Base-by-base conservation (phyloP, 2,329 filamentous ascomycete species). In the Penicillium thymicola region DNA sequence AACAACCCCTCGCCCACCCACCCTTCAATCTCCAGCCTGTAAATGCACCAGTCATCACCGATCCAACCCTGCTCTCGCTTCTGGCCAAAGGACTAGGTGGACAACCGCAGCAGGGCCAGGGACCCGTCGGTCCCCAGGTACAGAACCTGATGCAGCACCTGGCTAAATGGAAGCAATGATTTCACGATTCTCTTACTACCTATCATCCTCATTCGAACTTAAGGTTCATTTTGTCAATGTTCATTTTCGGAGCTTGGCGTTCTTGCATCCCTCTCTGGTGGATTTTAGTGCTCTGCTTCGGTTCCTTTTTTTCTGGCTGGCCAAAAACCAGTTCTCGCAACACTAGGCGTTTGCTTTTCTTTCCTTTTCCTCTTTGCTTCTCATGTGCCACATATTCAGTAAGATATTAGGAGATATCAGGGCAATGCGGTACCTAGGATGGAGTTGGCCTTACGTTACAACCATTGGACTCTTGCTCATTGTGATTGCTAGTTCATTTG, bases 141-240 rank as follows among this genome's bases (percentile, higher is more conserved):
- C 78, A 79, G 61, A 78, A 78, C 55, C 74, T 80, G 47, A 76
- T 80, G 70, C 75, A 78, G 54, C 78, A 79, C 54, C 60, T 80
- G 55, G 68, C 74, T 37, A 76, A 76, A 65, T 79, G 76, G 73
- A 77, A 76, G 65, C 75, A 76, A 69, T 78, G 70, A 75, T 60
- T 62, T 62, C 45, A 66, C 49, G 61, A 65, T 41, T 63, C 48
- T 60, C 48, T 46, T 62, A 43, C 54, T 46, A 23, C 23, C 49
- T 44, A 50, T 46, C 49, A 53, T 47, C 43, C 28, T 49, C 44
- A 52, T 52, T 46, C 10, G 54, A 52, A 56, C 54, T 36, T 46
- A 46, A 52, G 36, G 64, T 58, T 61, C 57, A 59, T 64, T 56
- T 56, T 55, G 53, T 46, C 37, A 21, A 41, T 54, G n/a, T 47